Conservation (phyloP, 2,329 filamentous ascomycete genomes). For the Amphichorda felina region DNA sequence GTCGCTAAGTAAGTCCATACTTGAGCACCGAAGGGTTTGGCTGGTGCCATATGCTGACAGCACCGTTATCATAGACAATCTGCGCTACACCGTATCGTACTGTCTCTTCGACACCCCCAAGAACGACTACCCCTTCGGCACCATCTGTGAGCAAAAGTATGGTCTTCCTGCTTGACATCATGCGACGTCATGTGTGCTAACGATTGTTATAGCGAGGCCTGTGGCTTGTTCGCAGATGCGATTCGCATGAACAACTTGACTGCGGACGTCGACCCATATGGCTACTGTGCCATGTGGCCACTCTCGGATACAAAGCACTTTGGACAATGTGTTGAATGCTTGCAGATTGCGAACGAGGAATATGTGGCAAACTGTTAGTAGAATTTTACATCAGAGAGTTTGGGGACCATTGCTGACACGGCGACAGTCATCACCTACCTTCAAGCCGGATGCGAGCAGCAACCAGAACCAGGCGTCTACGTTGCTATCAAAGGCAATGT, state of each 20-base stretch:
- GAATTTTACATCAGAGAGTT: too few species aligned
- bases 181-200: conserved; percentile 3
- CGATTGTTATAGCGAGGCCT: conserved; percentile 32
- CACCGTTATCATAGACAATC: conserved; percentile 39
- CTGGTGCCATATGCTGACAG: too few species aligned
- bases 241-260: conserved; percentile 40
- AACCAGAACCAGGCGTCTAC: conserved; percentile 30
- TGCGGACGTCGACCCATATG: conserved; percentile 29
- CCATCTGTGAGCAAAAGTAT: too few species aligned
- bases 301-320: too few species aligned
- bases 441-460: conserved; percentile 43
- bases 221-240: too few species aligned
- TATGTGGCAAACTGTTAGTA: conserved; percentile 42
- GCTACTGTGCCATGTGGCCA: conserved; percentile 41
- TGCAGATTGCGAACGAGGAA: conserved; percentile 21
- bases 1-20: too few species aligned
- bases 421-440: conserved; percentile 37
- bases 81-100: conserved; percentile 41
- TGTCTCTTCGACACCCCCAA: conserved; percentile 41
- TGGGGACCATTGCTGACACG: too few species aligned
- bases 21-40: too few species aligned
- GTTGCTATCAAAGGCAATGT: conserved; percentile 38
- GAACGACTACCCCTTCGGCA: too few species aligned
- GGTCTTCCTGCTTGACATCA: too few species aligned
- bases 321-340: too few species aligned